Evolutionary conservation across 345 rosid genomes (phyloP).

Genomic region (Ceriops tagal): DNA sequence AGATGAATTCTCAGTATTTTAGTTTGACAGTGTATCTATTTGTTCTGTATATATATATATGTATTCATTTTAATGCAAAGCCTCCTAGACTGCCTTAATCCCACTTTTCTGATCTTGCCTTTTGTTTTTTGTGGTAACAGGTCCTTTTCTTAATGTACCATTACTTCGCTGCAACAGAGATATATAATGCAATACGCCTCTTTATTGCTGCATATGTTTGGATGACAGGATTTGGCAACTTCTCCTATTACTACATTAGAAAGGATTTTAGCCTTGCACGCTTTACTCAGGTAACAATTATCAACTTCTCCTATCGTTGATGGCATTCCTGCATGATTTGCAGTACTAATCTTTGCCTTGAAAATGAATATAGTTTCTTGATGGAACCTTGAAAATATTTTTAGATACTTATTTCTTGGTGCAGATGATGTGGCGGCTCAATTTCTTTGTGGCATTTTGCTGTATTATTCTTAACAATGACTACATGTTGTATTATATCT

Average conservation of each 20-base stretch:
- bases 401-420: constrained; percentile 28
- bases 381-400: constrained; percentile 4
- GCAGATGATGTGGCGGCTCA: constrained; percentile 99
- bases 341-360: neutral
- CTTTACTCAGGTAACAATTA: constrained; percentile 67
- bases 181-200: constrained; percentile 88
- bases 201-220: constrained; percentile 98
- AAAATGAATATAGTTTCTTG: neutral
- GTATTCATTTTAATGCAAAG: neutral
- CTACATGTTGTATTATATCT: constrained; percentile 89
- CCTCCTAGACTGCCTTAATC: constrained; percentile 9
- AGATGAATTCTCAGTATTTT: neutral
- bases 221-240: constrained; percentile 99
- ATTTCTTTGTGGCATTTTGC: constrained; percentile 84
- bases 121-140: constrained; percentile 34
- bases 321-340: constrained; percentile 7
- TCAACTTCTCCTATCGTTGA: neutral
- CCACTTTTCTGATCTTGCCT: neutral
- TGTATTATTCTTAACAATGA: constrained; percentile 92
- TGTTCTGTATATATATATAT: neutral
- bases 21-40: constrained; percentile 8
- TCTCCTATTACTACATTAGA: constrained; percentile 89
- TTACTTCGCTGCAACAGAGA: constrained; percentile 94
- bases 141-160: constrained; percentile 95
- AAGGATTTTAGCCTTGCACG: constrained; percentile 94